These are phyloP conservation scores for Larix kaempferi DNA, from an alignment of 75 land plant genomes.

Conservation along the genomic window DNA sequence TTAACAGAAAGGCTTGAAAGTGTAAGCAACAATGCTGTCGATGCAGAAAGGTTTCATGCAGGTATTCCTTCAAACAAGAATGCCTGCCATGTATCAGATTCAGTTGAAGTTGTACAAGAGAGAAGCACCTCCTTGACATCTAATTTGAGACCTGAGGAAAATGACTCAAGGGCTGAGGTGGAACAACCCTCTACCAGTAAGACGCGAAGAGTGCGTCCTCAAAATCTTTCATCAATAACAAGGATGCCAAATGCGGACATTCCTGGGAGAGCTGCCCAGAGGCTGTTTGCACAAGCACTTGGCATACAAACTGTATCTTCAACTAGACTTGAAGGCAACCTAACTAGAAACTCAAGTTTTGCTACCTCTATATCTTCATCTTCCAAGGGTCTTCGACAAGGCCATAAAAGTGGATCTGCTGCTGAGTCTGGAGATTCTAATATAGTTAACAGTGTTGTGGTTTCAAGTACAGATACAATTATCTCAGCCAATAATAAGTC, in stretches of 20 bases:
- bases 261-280: slow-evolving; percentile 10
- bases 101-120: not conserved
- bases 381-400: no score
- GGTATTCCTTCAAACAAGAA: not conserved
- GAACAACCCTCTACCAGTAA: slow-evolving; percentile 2
- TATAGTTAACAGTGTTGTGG: no score
- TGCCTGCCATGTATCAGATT: not conserved
- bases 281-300: slow-evolving; percentile 14
- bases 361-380: no score
- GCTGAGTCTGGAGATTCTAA: no score
- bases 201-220: not conserved
- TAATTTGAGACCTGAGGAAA: not conserved
- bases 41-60: not conserved
- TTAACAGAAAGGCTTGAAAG: not conserved
- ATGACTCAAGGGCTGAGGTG: slow-evolving; percentile 1
- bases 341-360: no score
- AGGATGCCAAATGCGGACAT: not conserved
- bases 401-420: no score
- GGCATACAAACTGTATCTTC: not conserved
- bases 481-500: no score
- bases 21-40: not conserved
- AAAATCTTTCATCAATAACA: not conserved
- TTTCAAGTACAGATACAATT: no score
- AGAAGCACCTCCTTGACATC: not conserved
- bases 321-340: no score